These are phyloP conservation scores for Rhizoclosmatium sp. DNA, from an alignment of 192 early-diverging fungal species.

Conservation along the genomic window DNA sequence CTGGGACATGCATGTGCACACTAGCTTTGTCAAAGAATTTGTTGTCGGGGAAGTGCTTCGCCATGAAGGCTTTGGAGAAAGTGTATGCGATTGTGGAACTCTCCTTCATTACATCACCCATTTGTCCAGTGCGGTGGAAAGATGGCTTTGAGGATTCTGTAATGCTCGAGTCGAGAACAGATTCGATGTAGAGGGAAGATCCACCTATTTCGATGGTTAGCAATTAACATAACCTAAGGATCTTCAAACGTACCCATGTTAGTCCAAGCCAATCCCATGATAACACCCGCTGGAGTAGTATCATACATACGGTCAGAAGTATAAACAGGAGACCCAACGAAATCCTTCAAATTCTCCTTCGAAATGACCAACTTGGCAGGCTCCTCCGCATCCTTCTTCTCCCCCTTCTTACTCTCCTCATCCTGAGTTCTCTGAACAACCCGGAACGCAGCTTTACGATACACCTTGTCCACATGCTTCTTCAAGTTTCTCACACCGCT, in stretches of 20 bases:
- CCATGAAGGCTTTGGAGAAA: constrained; percentile 86
- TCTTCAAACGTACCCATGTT: constrained; percentile 75
- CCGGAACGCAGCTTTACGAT: constrained; percentile 93
- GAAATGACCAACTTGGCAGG: constrained; percentile 70
- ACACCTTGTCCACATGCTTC: constrained; percentile 99
- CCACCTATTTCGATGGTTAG: constrained; percentile 60
- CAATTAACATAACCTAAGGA: not conserved
- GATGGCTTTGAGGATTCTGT: constrained; percentile 64
- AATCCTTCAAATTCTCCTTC: constrained; percentile 82
- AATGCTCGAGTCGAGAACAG: constrained; percentile 84
- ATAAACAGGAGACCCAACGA: constrained; percentile 90
- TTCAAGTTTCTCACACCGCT: constrained; percentile 97
- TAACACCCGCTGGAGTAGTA: constrained; percentile 87
- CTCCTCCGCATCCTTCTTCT: not conserved
- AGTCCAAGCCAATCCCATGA: constrained; percentile 99
- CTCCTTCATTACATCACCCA: constrained; percentile 99
- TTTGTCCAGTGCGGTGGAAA: constrained; percentile 90
- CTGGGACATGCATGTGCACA: constrained; percentile 96
- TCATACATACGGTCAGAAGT: constrained; percentile 93
- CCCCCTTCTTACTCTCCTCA: constrained; percentile 10
- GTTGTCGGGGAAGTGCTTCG: constrained; percentile 79
- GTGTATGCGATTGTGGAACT: constrained; percentile 95
- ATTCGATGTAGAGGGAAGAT: constrained; percentile 94
- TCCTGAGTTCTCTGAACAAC: constrained; percentile 70
- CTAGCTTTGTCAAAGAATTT: constrained; percentile 89